These are phyloP conservation scores for Vitis labrusca DNA, from an alignment of 164 flowering plant species.

Conservation along the genomic window DNA sequence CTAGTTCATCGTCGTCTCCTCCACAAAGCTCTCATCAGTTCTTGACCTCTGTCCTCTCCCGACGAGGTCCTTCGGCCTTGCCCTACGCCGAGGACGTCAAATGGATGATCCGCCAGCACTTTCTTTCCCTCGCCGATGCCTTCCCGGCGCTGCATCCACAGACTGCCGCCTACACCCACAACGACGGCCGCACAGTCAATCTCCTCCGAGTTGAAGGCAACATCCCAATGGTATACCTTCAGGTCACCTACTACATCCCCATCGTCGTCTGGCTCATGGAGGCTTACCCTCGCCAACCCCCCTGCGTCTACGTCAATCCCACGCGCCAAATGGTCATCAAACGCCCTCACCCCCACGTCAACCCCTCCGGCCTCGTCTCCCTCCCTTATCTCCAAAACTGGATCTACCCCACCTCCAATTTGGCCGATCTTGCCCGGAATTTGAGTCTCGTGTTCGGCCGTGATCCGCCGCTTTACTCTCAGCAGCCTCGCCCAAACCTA, in stretches of 20 bases:
- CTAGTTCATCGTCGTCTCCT: too few relatives aligned
- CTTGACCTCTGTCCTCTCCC: slow-evolving; percentile 76
- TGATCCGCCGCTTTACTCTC: slow-evolving; percentile 87
- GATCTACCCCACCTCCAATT: slow-evolving; percentile 82
- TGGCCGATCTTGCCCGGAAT: slow-evolving; percentile 56
- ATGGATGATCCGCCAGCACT: slow-evolving; percentile 86
- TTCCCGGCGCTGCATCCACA: slow-evolving; percentile 71
- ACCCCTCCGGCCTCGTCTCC: slow-evolving; percentile 78
- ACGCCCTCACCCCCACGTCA: slow-evolving; percentile 70
- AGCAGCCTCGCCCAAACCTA: slow-evolving; percentile 33
- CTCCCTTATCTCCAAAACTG: slow-evolving; percentile 69
- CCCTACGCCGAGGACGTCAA: slow-evolving; percentile 82
- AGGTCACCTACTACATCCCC: slow-evolving; percentile 82
- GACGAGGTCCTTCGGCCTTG: slow-evolving; percentile 79
- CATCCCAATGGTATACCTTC: slow-evolving; percentile 64
- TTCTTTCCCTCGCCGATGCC: slow-evolving; percentile 47
- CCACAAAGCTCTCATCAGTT: slow-evolving; percentile 43
- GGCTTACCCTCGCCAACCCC: slow-evolving; percentile 83
- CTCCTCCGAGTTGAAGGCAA: slow-evolving; percentile 91
- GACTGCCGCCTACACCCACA: slow-evolving; percentile 81
- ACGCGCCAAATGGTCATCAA: slow-evolving; percentile 91
- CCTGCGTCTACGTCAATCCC: slow-evolving; percentile 74
- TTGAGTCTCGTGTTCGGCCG: slow-evolving; percentile 50
- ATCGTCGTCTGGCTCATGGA: slow-evolving; percentile 81
- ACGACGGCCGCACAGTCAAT: slow-evolving; percentile 80